Conservation (phyloP, 2,329 filamentous ascomycete species). For the Monilinia aucupariae region DNA sequence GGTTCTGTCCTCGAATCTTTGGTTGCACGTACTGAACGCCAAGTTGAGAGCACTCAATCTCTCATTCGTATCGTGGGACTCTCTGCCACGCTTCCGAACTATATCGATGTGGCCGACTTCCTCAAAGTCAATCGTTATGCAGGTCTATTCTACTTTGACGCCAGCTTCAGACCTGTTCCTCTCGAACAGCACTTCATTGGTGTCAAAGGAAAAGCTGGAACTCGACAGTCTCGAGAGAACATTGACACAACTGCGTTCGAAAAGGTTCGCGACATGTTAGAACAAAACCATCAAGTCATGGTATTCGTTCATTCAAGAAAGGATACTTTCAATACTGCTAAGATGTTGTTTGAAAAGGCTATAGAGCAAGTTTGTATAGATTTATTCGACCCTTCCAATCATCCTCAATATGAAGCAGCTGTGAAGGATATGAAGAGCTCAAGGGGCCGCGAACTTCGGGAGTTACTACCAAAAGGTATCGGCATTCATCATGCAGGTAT, state of each 20-base stretch:
- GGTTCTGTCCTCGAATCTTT: slow-evolving; percentile 94
- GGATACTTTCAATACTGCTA: slow-evolving; percentile 85
- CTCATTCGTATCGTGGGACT: slow-evolving; percentile 94
- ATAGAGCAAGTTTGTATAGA: slow-evolving; percentile 72
- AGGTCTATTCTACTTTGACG: slow-evolving; percentile 94
- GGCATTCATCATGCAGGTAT: slow-evolving; percentile 97
- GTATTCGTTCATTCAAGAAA: slow-evolving; percentile 97
- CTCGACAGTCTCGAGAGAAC: slow-evolving; percentile 79
- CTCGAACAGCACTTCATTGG: slow-evolving; percentile 97
- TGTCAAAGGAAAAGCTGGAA: slow-evolving; percentile 83
- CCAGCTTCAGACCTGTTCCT: slow-evolving; percentile 90
- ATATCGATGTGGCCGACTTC: slow-evolving; percentile 93
- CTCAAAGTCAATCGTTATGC: slow-evolving; percentile 90
- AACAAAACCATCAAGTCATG: slow-evolving; percentile 94
- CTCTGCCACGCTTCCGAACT: slow-evolving; percentile 93
- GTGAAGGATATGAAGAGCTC: slow-evolving; percentile 80
- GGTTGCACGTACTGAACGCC: slow-evolving; percentile 87
- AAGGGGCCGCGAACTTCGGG: slow-evolving; percentile 79
- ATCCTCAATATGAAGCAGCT: slow-evolving; percentile 75
- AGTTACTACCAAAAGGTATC: slow-evolving; percentile 83
- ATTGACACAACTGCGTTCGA: slow-evolving; percentile 84
- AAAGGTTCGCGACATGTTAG: slow-evolving; percentile 90
- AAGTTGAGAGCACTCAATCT: slow-evolving; percentile 97
- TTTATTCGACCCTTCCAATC: slow-evolving; percentile 73
- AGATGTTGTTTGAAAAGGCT: slow-evolving; percentile 80